Percentiles rank a stretch among this genome's conserved stretches.
phyloP scores from a whole-genome alignment of 2,329 filamentous ascomycete genomes.

The Diplodia corticola region DNA sequence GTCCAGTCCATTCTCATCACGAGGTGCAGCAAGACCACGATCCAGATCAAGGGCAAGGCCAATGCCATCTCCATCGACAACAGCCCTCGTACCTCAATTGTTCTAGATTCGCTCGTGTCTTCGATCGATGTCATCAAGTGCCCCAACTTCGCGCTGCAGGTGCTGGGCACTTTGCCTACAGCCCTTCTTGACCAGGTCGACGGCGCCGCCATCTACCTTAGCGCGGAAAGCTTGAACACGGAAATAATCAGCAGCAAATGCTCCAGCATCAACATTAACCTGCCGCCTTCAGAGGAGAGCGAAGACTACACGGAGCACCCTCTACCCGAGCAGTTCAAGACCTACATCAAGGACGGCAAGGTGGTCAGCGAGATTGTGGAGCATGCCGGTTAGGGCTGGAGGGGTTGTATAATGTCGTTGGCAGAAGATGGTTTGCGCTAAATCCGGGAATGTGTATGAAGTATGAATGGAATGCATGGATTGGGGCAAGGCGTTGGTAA shows the following conservation, averaged over 20 bases:
- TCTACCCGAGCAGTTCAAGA: slow-evolving; percentile 87
- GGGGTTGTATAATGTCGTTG: not conserved
- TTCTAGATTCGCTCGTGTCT: slow-evolving; percentile 86
- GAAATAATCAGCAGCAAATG: slow-evolving; percentile 91
- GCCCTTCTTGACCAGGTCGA: slow-evolving; percentile 92
- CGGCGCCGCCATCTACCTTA: slow-evolving; percentile 82
- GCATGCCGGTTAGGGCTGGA: slow-evolving; percentile 67
- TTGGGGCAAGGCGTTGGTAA: slow-evolving; percentile 4
- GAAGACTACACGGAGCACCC: slow-evolving; percentile 83
- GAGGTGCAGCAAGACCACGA: slow-evolving; percentile 85
- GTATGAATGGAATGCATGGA: slow-evolving; percentile 3
- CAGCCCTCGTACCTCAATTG: slow-evolving; percentile 76
- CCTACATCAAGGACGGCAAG: slow-evolving; percentile 71
- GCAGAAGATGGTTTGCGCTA: not conserved
- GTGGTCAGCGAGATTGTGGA: slow-evolving; percentile 93
- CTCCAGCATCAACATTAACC: slow-evolving; percentile 80
- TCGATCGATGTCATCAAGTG: slow-evolving; percentile 95
- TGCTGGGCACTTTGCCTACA: slow-evolving; percentile 81
- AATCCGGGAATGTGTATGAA: not conserved
- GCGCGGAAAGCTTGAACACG: slow-evolving; percentile 72
- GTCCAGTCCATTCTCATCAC: slow-evolving; percentile 90
- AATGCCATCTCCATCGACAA: slow-evolving; percentile 98
- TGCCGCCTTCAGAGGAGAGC: slow-evolving; percentile 65
- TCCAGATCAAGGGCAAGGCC: slow-evolving; percentile 88
- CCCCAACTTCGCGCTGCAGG: slow-evolving; percentile 90